These are phyloP conservation scores for Fusarium poae DNA, from an alignment of 2,329 filamentous ascomycete species.

Conservation along the genomic window DNA sequence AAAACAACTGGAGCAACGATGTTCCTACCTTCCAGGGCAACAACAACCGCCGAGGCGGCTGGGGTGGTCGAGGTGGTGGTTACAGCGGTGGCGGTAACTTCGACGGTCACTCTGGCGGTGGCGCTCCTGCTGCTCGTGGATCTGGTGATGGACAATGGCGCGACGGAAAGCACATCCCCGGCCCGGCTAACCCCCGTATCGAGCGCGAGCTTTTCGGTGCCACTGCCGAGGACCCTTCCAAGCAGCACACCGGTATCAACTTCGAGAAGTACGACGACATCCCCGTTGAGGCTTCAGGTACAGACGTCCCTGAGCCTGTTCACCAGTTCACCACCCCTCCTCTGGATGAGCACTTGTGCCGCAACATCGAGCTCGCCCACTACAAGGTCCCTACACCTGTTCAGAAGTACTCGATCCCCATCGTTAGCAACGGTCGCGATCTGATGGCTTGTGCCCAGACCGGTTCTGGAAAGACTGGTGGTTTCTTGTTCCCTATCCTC, in stretches of 20 bases:
- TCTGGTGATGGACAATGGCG: constrained; percentile 97
- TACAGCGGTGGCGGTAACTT: constrained; percentile 53
- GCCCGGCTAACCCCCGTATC: constrained; percentile 86
- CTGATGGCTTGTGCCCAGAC: constrained; percentile 99
- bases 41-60: constrained; percentile 54
- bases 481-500: constrained; percentile 98
- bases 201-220: constrained; percentile 97
- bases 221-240: constrained; percentile 89
- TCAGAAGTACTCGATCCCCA: constrained; percentile 99
- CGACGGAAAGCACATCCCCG: constrained; percentile 95
- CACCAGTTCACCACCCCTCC: constrained; percentile 93
- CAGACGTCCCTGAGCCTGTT: constrained; percentile 92
- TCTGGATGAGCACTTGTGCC: constrained; percentile 91
- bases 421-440: constrained; percentile 97
- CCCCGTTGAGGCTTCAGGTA: constrained; percentile 95
- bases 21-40: constrained; percentile 47
- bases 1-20: constrained; percentile 53
- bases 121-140: constrained; percentile 73
- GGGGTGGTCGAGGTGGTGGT: constrained; percentile 56
- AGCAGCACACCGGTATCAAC: constrained; percentile 99
- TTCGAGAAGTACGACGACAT: constrained; percentile 99
- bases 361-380: constrained; percentile 92
- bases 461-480: constrained; percentile 99
- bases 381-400: constrained; percentile 98
- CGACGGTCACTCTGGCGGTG: constrained; percentile 81